Conservation (phyloP, 257 asterid genomes). For the Solanum sejunctum region DNA sequence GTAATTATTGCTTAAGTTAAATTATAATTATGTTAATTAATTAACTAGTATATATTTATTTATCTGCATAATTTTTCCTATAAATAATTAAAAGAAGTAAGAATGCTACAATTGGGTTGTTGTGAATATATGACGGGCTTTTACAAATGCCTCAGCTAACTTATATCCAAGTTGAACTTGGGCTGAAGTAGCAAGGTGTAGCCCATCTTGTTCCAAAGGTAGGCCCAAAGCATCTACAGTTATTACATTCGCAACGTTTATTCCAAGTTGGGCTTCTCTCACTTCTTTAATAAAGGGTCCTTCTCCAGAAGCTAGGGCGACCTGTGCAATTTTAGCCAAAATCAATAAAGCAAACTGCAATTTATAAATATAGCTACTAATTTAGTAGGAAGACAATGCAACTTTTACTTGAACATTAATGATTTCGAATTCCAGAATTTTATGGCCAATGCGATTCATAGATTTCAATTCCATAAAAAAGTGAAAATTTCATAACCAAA, state of each 20-base stretch:
- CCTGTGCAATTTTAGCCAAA: not conserved
- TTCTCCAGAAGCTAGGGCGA: slow-evolving; percentile 1
- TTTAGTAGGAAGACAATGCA: not conserved
- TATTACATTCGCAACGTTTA: not conserved
- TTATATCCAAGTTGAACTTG: slow-evolving; percentile 12
- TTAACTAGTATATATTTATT: too few species aligned
- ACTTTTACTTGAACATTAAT: not conserved
- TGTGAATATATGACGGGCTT: not conserved
- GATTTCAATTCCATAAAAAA: too few species aligned
- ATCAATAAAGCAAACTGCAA: not conserved
- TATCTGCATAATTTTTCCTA: too few species aligned
- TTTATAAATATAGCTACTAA: not conserved
- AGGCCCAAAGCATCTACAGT: slow-evolving; percentile 4
- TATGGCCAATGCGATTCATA: too few species aligned
- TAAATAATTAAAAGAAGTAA: not conserved
- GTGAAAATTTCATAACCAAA: too few species aligned
- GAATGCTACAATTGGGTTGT: not conserved
- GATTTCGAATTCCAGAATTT: not conserved
- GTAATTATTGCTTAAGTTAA: too few species aligned
- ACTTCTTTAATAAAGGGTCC: slow-evolving; percentile 1
- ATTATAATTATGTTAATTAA: too few species aligned
- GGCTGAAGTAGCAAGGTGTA: slow-evolving; percentile 5
- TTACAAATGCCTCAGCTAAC: slow-evolving; percentile 3
- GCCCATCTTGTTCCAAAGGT: not conserved
- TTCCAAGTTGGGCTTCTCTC: slow-evolving; percentile 7